Percentiles rank a stretch among this genome's conserved stretches.
Conservation (phyloP, 192 early-diverging fungal species). For the Coemansia sp. region DNA sequence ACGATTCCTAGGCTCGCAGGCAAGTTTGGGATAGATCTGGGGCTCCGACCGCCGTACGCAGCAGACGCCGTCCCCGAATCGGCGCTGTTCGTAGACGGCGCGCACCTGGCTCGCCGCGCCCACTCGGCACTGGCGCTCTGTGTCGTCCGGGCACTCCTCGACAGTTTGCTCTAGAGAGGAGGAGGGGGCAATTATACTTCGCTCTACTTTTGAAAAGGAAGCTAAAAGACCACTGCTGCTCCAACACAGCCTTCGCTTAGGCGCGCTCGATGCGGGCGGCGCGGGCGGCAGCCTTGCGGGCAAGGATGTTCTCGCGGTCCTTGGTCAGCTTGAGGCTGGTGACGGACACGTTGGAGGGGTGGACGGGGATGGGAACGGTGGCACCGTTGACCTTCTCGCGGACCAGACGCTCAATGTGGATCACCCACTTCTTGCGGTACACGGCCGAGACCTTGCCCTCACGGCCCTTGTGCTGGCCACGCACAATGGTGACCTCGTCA, state of each 20-base stretch:
- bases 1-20: slow-evolving; percentile 1
- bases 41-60: slow-evolving; percentile 4
- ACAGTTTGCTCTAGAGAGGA: no score
- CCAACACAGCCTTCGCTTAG: slow-evolving; percentile 16
- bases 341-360: slow-evolving; percentile 98
- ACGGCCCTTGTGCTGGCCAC: slow-evolving; percentile 94
- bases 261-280: slow-evolving; percentile 28
- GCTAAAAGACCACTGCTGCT: no score
- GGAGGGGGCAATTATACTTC: no score
- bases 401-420: slow-evolving; percentile 95
- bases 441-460: slow-evolving; percentile 94
- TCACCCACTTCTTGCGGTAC: slow-evolving; percentile 99
- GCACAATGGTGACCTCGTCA: slow-evolving; percentile 94
- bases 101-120: slow-evolving; percentile 32
- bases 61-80: slow-evolving; percentile 5
- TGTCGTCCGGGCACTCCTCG: slow-evolving; percentile 3
- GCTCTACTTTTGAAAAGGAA: no score
- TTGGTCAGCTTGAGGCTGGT: slow-evolving; percentile 94
- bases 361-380: slow-evolving; percentile 84
- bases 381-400: slow-evolving; percentile 98
- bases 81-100: slow-evolving; percentile 27
- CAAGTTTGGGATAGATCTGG: slow-evolving; percentile 20
- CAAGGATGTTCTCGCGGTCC: slow-evolving; percentile 87
- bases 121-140: slow-evolving; percentile 38
- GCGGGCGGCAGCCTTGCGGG: slow-evolving; percentile 69